Percentiles rank a stretch among this genome's conserved stretches.
Conservation (phyloP, 2,329 filamentous ascomycete species). For the Grosmannia clavigera region DNA sequence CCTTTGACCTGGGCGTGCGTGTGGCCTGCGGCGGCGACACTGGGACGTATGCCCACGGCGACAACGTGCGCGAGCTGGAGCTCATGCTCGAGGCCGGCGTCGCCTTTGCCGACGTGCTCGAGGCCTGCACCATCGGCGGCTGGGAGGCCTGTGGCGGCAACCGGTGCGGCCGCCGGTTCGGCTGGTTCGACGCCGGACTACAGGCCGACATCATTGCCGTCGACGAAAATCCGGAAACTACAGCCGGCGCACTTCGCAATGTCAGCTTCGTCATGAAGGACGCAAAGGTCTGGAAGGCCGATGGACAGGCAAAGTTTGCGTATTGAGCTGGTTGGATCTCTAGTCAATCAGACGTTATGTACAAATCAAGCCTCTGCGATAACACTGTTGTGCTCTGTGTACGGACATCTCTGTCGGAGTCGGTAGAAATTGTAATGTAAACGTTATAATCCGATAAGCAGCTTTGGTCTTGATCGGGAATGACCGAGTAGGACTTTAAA, state of each 20-base stretch:
- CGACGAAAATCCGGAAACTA: constrained; percentile 28
- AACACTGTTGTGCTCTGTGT: not conserved
- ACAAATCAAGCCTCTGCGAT: not conserved
- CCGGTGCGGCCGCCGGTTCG: constrained; percentile 37
- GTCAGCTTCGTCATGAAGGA: constrained; percentile 48
- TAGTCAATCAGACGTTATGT: not conserved
- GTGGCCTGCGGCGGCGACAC: constrained; percentile 42
- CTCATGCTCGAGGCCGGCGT: constrained; percentile 38
- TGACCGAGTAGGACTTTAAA: not conserved
- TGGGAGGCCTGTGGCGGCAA: constrained; percentile 44
- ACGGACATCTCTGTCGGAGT: not conserved
- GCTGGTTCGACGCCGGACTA: constrained; percentile 32
- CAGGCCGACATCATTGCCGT: constrained; percentile 40
- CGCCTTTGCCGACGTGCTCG: constrained; percentile 34
- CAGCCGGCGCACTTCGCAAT: constrained; percentile 28
- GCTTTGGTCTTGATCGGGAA: not conserved
- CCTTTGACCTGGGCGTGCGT: constrained; percentile 32
- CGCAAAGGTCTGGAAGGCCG: constrained; percentile 33
- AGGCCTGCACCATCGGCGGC: constrained; percentile 36
- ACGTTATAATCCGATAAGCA: too few relatives aligned
- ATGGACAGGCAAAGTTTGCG: constrained; percentile 12
- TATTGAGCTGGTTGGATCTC: not conserved
- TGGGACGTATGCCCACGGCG: constrained; percentile 38
- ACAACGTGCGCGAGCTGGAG: constrained; percentile 40
- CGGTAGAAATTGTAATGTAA: too few relatives aligned